Conservation (phyloP, 495 filamentous ascomycete species). For the Sphaerosporella brunnea region DNA sequence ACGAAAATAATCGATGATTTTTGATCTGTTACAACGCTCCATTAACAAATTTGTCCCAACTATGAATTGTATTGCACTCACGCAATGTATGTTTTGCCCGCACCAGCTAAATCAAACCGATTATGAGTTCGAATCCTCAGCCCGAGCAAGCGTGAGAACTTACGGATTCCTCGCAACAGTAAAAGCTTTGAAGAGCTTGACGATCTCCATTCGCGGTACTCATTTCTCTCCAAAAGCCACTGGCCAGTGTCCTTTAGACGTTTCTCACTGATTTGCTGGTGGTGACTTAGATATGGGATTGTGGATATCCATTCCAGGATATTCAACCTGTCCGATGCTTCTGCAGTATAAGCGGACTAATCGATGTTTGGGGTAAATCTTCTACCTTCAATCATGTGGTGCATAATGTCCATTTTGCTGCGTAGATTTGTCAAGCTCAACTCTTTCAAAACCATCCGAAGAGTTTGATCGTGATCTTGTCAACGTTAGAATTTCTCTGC, state of each 20-base stretch:
- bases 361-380: no score
- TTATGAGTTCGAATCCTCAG: neutral
- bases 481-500: no score
- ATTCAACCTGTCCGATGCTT: neutral
- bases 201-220: constrained; percentile 10
- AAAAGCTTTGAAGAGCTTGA: constrained; percentile 1
- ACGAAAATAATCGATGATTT: constrained; percentile 1
- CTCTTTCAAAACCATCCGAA: no score
- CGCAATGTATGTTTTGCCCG: constrained; percentile 6
- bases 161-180: constrained; percentile 5
- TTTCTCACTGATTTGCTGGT: neutral
- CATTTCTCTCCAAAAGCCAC: constrained; percentile 11
- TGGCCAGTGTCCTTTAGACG: constrained; percentile 6
- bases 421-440: no score
- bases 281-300: constrained; percentile 1
- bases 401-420: no score
- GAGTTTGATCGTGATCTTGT: no score
- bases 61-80: neutral
- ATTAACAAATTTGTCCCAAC: neutral
- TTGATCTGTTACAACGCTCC: neutral
- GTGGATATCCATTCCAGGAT: constrained; percentile 14
- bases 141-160: neutral
- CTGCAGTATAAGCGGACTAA: neutral
- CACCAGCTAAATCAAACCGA: neutral
- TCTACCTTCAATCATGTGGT: no score